Evolutionary conservation across 495 filamentous ascomycete genomes (phyloP).

Genomic region (Penicillium nucicola): DNA sequence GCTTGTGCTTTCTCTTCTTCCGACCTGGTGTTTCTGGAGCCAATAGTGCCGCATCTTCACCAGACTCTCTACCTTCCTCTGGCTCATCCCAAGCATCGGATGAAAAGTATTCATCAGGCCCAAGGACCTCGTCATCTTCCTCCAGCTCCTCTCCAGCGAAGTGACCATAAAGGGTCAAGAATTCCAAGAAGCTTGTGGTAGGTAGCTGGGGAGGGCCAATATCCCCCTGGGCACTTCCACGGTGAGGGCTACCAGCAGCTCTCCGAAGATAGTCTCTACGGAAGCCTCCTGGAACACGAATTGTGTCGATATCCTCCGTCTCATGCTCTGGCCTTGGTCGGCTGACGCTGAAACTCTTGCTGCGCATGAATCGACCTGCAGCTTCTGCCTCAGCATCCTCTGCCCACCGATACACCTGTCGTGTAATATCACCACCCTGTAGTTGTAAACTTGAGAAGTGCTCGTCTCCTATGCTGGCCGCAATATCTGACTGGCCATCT

Average conservation of each 20-base stretch:
- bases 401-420: conserved; percentile 92
- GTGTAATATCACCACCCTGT: conserved; percentile 90
- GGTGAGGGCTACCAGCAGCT: conserved; percentile 57
- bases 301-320: conserved; percentile 75
- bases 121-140: conserved; percentile 87
- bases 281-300: conserved; percentile 91
- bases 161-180: conserved; percentile 90
- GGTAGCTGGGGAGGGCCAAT: conserved; percentile 61
- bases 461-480: conserved; percentile 57
- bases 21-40: conserved; percentile 60
- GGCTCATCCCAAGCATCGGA: conserved; percentile 58
- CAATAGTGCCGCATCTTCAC: conserved; percentile 79
- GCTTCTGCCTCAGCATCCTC: conserved; percentile 66
- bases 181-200: conserved; percentile 91
- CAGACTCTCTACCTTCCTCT: conserved; percentile 66
- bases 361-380: conserved; percentile 56
- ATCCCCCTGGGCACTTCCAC: conserved; percentile 44
- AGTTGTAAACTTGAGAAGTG: conserved; percentile 90
- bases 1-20: conserved; percentile 67
- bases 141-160: conserved; percentile 96
- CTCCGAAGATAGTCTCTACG: conserved; percentile 81
- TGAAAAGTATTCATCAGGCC: conserved; percentile 80
- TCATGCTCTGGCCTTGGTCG: conserved; percentile 76
- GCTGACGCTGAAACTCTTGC: conserved; percentile 78
- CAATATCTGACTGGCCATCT: conserved; percentile 37